These are phyloP conservation scores for Calonectria naviculata DNA, from an alignment of 2,329 filamentous ascomycete species.

Conservation along the genomic window DNA sequence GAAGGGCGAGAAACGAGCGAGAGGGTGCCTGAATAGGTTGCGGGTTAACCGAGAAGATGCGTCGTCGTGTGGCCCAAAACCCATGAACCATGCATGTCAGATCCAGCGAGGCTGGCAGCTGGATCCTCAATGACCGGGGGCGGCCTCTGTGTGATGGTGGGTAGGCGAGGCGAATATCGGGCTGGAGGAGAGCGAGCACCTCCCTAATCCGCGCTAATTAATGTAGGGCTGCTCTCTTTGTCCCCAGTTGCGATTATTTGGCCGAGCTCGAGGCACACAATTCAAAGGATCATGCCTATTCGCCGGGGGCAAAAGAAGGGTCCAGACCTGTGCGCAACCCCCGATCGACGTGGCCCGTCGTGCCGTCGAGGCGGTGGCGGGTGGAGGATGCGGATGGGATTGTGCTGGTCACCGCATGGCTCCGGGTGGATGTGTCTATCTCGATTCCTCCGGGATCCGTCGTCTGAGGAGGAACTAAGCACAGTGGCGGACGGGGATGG, in stretches of 20 bases:
- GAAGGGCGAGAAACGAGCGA: background rate
- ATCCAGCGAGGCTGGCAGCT: slow-evolving; percentile 14
- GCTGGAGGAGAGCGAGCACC: background rate
- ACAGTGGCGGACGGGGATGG: background rate
- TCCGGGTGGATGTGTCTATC: background rate
- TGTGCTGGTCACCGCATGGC: background rate
- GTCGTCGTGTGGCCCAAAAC: slow-evolving; percentile 12
- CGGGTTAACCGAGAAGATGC: background rate
- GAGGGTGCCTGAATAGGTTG: background rate
- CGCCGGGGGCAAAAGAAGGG: background rate
- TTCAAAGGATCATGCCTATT: background rate
- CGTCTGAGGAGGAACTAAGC: background rate
- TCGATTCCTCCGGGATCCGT: background rate
- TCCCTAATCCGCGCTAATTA: slow-evolving; percentile 12
- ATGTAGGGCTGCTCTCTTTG: background rate
- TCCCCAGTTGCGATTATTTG: background rate
- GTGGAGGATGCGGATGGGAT: background rate
- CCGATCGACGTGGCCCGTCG: slow-evolving; percentile 1
- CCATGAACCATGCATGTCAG: slow-evolving; percentile 27
- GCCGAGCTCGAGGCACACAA: background rate
- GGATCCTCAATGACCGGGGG: background rate
- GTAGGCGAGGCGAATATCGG: slow-evolving; percentile 2
- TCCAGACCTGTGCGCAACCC: background rate
- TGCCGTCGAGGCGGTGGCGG: background rate
- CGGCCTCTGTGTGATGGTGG: background rate